A percentile compares a stretch with the other conserved stretches of the same genome.
Conservation (phyloP, 257 asterid genomes). For the Scutellaria baicalensis region DNA sequence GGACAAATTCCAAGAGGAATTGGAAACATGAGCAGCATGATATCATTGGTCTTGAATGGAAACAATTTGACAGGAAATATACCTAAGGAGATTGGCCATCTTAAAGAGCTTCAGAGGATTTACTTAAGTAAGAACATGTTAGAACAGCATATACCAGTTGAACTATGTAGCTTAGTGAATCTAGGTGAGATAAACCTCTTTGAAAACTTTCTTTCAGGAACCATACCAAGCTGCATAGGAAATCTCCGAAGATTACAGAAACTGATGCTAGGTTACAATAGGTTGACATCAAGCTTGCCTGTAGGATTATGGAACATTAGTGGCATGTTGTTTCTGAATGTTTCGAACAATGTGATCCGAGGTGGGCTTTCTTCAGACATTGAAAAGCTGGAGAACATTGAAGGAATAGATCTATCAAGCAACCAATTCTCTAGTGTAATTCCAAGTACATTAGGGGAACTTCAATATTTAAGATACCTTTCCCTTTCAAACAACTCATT, state of each 20-base stretch:
- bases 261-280: slow-evolving; percentile 24
- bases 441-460: slow-evolving; percentile 26
- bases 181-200: slow-evolving; percentile 20
- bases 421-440: slow-evolving; percentile 25
- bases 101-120: slow-evolving; percentile 19
- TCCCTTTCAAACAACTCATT: slow-evolving; percentile 29
- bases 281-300: slow-evolving; percentile 30
- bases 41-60: slow-evolving; percentile 9
- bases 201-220: slow-evolving; percentile 24
- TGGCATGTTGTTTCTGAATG: slow-evolving; percentile 18
- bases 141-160: slow-evolving; percentile 24
- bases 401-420: slow-evolving; percentile 26
- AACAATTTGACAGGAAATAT: slow-evolving; percentile 29
- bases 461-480: slow-evolving; percentile 13
- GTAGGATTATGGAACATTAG: slow-evolving; percentile 24
- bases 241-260: slow-evolving; percentile 19
- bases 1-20: slow-evolving; percentile 29
- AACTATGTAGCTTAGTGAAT: slow-evolving; percentile 17
- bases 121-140: slow-evolving; percentile 18
- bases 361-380: slow-evolving; percentile 30
- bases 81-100: slow-evolving; percentile 22
- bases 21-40: slow-evolving; percentile 34
- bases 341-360: slow-evolving; percentile 24
- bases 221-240: slow-evolving; percentile 28
- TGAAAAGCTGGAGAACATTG: slow-evolving; percentile 13